These are phyloP conservation scores for Phialophora verrucosa DNA, from an alignment of 2,329 filamentous ascomycete genomes.

Conservation along the genomic window DNA sequence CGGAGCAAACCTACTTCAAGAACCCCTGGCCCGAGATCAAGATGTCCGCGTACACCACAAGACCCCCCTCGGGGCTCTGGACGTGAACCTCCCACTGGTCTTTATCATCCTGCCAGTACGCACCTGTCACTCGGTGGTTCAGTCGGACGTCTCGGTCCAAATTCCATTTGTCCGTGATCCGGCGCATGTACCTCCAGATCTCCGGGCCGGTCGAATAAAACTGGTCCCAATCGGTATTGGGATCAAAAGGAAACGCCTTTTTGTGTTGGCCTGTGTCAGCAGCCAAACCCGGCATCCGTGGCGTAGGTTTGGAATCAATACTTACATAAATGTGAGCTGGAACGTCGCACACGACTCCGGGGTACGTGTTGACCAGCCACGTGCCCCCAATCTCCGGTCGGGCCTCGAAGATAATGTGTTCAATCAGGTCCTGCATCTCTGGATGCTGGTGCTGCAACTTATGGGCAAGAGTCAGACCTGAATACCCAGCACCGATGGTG, in stretches of 20 bases:
- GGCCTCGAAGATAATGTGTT: slow-evolving; percentile 52
- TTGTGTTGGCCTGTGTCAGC: slow-evolving; percentile 50
- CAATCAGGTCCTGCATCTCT: slow-evolving; percentile 43
- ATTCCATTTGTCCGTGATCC: slow-evolving; percentile 48
- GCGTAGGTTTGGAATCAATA: too few species aligned
- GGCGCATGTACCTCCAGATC: slow-evolving; percentile 51
- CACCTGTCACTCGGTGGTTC: slow-evolving; percentile 1
- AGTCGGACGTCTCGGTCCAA: slow-evolving; percentile 47
- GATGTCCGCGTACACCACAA: slow-evolving; percentile 52
- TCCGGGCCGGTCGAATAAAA: slow-evolving; percentile 50
- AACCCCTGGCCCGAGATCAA: slow-evolving; percentile 64
- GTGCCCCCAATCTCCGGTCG: slow-evolving; percentile 50
- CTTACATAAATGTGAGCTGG: too few species aligned
- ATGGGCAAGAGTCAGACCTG: slow-evolving; percentile 40
- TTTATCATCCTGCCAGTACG: background rate
- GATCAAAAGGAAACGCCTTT: slow-evolving; percentile 45
- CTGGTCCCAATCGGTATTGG: slow-evolving; percentile 51
- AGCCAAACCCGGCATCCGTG: slow-evolving; percentile 38
- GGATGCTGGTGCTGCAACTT: slow-evolving; percentile 48
- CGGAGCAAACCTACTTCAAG: slow-evolving; percentile 41
- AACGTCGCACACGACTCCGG: too few species aligned
- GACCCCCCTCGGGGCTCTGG: slow-evolving; percentile 7
- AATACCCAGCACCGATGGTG: slow-evolving; percentile 42
- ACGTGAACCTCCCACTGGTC: slow-evolving; percentile 15
- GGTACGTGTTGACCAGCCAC: too few species aligned